A percentile compares a stretch with the other conserved stretches of the same genome.
phyloP scores from a whole-genome alignment of 2,329 filamentous ascomycete genomes.

The Byssothecium circinans region DNA sequence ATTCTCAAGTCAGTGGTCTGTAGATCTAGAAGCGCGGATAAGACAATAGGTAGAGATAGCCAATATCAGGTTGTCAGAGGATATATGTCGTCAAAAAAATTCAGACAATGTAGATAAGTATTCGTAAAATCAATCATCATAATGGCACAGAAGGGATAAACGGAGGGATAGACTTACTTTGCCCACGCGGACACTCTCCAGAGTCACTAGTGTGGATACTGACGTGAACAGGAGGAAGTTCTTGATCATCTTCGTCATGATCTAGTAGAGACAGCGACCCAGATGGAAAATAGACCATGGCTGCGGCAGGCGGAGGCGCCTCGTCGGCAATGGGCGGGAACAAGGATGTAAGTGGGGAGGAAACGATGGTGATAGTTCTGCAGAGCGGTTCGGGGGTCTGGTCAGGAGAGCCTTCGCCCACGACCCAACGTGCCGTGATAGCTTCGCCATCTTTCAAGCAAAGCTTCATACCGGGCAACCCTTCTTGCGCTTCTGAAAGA shows the following conservation, averaged over 20 bases:
- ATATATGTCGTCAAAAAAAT: conserved; percentile 77
- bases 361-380: conserved; percentile 69
- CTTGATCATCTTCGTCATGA: conserved; percentile 20
- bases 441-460: conserved; percentile 60
- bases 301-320: conserved; percentile 72
- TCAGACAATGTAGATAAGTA: conserved; percentile 99
- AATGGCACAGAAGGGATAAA: conserved; percentile 42
- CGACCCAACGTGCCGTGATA: conserved; percentile 58
- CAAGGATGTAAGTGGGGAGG: conserved; percentile 63
- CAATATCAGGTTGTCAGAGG: conserved; percentile 87
- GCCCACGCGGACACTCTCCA: conserved; percentile 82
- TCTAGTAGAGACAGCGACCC: conserved; percentile 52
- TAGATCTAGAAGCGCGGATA: conserved; percentile 2
- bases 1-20: conserved; percentile 39
- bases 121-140: conserved; percentile 86
- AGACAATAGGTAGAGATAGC: conserved; percentile 19
- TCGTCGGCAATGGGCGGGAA: conserved; percentile 76
- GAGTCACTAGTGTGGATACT: conserved; percentile 85
- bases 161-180: conserved; percentile 70
- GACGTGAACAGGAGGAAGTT: conserved; percentile 57
- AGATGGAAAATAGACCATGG: conserved; percentile 67
- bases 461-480: conserved; percentile 43
- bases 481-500: conserved; percentile 8
- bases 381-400: conserved; percentile 44
- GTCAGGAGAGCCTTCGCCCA: conserved; percentile 45